Conservation (phyloP, 75 land plant species). For the Cryptomeria japonica region DNA sequence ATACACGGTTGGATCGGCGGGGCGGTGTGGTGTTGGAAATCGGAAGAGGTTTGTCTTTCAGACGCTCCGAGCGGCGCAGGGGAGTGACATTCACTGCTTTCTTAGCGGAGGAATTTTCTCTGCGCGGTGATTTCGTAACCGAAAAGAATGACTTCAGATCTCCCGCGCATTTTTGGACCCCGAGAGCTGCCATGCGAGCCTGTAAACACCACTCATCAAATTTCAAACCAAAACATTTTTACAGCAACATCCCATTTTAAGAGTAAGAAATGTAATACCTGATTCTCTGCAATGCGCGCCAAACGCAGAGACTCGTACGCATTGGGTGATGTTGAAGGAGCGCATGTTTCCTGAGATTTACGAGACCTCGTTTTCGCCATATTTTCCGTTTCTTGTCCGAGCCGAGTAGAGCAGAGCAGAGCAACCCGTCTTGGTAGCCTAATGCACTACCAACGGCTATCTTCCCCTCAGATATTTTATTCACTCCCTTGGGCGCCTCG, state of each 20-base stretch:
- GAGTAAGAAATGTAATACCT: conserved; percentile 20
- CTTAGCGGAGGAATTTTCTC: neutral
- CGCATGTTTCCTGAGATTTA: neutral
- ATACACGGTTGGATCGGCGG: too few species aligned
- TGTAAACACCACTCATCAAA: neutral
- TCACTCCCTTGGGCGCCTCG: neutral
- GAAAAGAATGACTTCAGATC: conserved; percentile 12
- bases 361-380: neutral
- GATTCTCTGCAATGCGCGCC: conserved; percentile 45
- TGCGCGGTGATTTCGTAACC: conserved; percentile 11
- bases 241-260: neutral
- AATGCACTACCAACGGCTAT: neutral
- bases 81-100: conserved; percentile 19
- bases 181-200: conserved; percentile 42
- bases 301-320: conserved; percentile 41
- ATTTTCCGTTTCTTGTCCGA: neutral
- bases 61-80: conserved; percentile 45
- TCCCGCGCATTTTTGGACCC: conserved; percentile 20
- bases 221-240: neutral
- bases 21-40: neutral
- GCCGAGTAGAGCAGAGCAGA: neutral
- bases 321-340: neutral
- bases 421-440: neutral
- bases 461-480: neutral
- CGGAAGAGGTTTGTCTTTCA: conserved; percentile 17